Percentiles rank a stretch among this genome's conserved stretches.
Evolutionary conservation across 306 rosid species (phyloP).

Genomic region (Cucumis cinereus): DNA sequence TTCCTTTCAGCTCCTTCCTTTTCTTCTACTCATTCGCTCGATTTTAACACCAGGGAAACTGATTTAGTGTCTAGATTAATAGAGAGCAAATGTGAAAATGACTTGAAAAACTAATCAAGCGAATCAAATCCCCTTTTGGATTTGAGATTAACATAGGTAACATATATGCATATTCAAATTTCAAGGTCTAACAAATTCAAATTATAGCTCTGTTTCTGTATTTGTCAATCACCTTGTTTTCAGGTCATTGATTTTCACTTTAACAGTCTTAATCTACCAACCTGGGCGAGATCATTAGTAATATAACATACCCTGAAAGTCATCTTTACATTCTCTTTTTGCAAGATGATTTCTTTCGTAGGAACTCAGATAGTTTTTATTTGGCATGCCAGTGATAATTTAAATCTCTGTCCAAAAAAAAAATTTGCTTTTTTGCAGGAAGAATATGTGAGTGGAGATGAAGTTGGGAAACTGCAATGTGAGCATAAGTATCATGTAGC

Average conservation of each 20-base stretch:
- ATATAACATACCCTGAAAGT: background rate
- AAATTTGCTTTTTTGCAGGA: constrained; percentile 42
- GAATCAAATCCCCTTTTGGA: background rate
- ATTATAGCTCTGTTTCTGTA: background rate
- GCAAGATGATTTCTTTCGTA: constrained; percentile 26
- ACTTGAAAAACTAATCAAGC: background rate
- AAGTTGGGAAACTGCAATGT: constrained; percentile 59
- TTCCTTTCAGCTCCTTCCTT: constrained; percentile 3
- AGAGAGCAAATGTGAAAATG: background rate
- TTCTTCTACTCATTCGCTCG: background rate
- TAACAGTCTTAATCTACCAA: background rate
- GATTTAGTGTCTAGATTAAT: background rate
- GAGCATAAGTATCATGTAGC: constrained; percentile 56
- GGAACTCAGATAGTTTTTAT: background rate
- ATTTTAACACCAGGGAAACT: background rate
- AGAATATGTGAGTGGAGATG: constrained; percentile 63
- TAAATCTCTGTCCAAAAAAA: background rate
- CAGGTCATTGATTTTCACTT: background rate
- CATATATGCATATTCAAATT: background rate
- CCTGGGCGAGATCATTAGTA: background rate
- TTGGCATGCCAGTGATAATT: background rate
- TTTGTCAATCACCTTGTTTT: background rate
- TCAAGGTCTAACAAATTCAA: background rate
- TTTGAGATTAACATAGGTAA: background rate
- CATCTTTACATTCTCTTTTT: background rate